phyloP scores from a whole-genome alignment of 345 rosid genomes.

The Mercurialis annua region DNA sequence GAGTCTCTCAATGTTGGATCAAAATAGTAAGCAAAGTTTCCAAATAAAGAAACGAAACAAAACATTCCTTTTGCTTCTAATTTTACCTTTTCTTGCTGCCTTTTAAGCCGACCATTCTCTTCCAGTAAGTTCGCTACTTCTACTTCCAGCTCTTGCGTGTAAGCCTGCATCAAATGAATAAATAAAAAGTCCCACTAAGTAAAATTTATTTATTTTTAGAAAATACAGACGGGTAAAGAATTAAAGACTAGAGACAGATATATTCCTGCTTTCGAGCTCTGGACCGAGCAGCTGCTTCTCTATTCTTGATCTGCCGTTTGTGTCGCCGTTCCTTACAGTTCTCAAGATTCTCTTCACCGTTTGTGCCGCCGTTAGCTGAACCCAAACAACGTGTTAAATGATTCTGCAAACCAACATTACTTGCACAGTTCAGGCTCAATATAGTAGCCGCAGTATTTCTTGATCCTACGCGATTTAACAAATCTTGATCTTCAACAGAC shows the following conservation, averaged over 20 bases:
- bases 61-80: not conserved
- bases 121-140: conserved; percentile 33
- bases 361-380: too few species aligned
- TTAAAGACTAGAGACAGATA: conserved; percentile 13
- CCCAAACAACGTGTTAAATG: too few species aligned
- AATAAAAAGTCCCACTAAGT: not conserved
- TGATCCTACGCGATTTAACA: not conserved
- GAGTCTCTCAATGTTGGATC: not conserved
- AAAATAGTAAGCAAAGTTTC: not conserved
- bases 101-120: conserved; percentile 53
- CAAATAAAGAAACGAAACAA: not conserved
- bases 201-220: not conserved
- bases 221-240: not conserved
- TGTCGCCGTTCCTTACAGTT: conserved; percentile 29
- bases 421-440: conserved; percentile 33
- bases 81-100: conserved; percentile 44
- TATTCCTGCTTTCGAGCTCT: conserved; percentile 57
- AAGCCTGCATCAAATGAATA: conserved; percentile 36
- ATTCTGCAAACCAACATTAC: too few species aligned
- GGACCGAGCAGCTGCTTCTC: conserved; percentile 65
- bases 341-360: conserved; percentile 19
- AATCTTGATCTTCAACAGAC: not conserved
- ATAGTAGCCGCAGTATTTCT: conserved; percentile 18
- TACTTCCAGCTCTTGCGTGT: conserved; percentile 44
- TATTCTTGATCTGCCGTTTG: conserved; percentile 57